These are phyloP conservation scores for Inga laurina DNA, from an alignment of 306 rosid species.

Conservation along the genomic window DNA sequence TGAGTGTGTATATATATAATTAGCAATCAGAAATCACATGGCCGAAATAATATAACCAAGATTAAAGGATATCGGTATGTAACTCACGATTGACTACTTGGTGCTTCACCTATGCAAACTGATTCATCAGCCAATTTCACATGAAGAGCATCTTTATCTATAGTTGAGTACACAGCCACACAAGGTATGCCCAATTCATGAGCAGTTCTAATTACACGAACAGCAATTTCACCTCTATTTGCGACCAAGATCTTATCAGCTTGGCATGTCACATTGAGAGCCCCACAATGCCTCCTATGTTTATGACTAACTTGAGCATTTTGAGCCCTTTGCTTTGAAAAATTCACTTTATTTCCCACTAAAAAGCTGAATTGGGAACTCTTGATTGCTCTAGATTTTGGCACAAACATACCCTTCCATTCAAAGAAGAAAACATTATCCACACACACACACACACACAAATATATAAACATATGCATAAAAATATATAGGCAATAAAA, in stretches of 20 bases:
- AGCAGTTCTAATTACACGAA: constrained; percentile 91
- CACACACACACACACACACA: too few species aligned
- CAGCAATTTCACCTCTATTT: constrained; percentile 96
- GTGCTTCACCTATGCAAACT: constrained; percentile 97
- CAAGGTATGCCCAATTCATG: constrained; percentile 98
- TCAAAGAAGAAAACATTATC: constrained; percentile 9
- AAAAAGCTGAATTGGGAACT: constrained; percentile 76
- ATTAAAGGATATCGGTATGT: background rate
- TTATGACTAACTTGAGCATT: constrained; percentile 33
- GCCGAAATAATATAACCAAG: background rate
- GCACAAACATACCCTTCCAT: constrained; percentile 61
- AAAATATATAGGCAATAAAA: background rate
- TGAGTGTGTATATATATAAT: background rate
- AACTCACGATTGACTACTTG: constrained; percentile 82
- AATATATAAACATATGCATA: background rate
- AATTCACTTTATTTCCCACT: constrained; percentile 52
- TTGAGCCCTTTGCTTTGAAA: constrained; percentile 55
- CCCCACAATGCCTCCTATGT: constrained; percentile 44
- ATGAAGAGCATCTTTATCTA: constrained; percentile 95
- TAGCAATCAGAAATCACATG: background rate
- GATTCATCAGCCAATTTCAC: constrained; percentile 97
- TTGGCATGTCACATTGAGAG: constrained; percentile 53
- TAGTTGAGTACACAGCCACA: constrained; percentile 96
- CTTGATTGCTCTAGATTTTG: constrained; percentile 49
- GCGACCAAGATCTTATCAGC: constrained; percentile 82